Conservation (phyloP, 345 rosid genomes). For the Citropsis articulata region DNA sequence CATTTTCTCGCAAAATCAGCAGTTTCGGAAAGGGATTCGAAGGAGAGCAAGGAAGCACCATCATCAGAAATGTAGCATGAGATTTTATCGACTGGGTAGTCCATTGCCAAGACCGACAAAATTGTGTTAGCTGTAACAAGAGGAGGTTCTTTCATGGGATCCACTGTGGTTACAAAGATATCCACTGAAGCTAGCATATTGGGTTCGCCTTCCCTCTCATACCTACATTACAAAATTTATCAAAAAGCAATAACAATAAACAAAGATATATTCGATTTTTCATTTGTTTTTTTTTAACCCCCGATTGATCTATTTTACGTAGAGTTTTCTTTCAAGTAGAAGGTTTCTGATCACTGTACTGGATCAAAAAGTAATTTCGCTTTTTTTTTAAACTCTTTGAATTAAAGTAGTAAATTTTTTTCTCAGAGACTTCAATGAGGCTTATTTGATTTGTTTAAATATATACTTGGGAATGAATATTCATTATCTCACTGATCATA, state of each 20-base stretch:
- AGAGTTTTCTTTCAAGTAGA: background rate
- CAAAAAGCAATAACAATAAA: background rate
- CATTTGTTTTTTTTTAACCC: too few species aligned
- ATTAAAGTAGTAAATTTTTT: background rate
- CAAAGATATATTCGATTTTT: too few species aligned
- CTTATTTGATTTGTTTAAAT: background rate
- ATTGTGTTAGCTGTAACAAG: constrained; percentile 91
- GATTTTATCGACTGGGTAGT: constrained; percentile 86
- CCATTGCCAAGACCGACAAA: constrained; percentile 87
- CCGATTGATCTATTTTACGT: too few species aligned
- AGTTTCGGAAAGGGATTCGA: constrained; percentile 80
- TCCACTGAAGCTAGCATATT: constrained; percentile 77
- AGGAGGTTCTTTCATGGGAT: constrained; percentile 98
- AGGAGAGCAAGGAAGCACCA: constrained; percentile 95
- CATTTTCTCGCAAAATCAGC: constrained; percentile 79
- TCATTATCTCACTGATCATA: too few species aligned
- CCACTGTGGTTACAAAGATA: constrained; percentile 92
- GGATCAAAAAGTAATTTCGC: too few species aligned
- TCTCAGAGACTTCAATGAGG: background rate
- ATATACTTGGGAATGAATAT: too few species aligned
- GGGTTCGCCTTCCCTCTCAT: constrained; percentile 89
- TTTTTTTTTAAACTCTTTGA: too few species aligned
- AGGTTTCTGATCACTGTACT: background rate
- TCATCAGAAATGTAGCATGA: constrained; percentile 96
- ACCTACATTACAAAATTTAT: constrained; percentile 40